These are phyloP conservation scores for Teratosphaeria viscida DNA, from an alignment of 2,329 filamentous ascomycete genomes.

Conservation along the genomic window DNA sequence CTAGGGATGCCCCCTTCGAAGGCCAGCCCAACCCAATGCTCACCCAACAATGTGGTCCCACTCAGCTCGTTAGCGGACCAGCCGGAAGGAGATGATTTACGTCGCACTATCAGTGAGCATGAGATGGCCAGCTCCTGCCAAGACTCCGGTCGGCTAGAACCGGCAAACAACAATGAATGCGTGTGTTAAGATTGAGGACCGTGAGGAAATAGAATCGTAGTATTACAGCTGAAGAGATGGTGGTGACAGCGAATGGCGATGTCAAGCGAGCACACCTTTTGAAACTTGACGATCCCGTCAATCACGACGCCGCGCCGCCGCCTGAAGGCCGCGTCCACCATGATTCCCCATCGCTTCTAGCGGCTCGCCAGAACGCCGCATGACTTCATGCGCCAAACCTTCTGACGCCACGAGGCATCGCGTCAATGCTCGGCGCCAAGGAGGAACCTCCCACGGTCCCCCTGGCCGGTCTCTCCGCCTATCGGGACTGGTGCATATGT, in stretches of 20 bases:
- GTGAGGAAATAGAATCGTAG: background rate
- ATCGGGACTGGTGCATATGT: background rate
- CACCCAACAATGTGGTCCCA: background rate
- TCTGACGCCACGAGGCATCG: background rate
- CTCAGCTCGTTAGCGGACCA: slow-evolving; percentile 1
- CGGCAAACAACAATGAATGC: background rate
- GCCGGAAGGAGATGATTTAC: background rate
- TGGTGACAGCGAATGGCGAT: background rate
- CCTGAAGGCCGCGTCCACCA: background rate
- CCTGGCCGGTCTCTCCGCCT: background rate
- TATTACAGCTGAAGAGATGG: background rate
- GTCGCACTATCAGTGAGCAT: background rate
- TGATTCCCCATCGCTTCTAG: background rate
- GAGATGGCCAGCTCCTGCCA: background rate
- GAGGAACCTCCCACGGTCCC: background rate
- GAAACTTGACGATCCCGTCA: background rate
- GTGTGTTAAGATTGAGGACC: background rate
- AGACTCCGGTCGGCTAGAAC: background rate
- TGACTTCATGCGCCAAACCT: background rate
- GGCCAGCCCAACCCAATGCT: background rate
- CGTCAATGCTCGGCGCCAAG: background rate
- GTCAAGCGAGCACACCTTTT: background rate
- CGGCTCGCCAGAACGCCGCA: background rate
- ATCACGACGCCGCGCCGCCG: background rate
- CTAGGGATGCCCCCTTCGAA: background rate